These are phyloP conservation scores for Pterocarpus santalinus DNA, from an alignment of 306 rosid species.

Conservation along the genomic window DNA sequence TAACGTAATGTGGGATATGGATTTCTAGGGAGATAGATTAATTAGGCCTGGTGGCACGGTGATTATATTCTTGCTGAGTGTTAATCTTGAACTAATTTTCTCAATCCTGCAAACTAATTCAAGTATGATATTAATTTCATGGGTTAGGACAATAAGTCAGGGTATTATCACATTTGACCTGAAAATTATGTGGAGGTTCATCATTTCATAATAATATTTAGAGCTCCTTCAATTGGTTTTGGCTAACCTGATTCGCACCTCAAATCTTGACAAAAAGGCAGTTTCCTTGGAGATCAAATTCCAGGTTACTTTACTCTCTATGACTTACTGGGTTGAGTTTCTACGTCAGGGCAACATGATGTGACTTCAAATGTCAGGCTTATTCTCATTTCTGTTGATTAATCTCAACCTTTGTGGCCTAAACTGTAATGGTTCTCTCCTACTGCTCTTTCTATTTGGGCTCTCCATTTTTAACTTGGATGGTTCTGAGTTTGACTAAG, in stretches of 20 bases:
- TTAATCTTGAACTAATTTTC: constrained; percentile 12
- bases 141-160: neutral
- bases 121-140: neutral
- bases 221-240: neutral
- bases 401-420: constrained; percentile 7
- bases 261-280: neutral
- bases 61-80: neutral
- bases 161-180: neutral
- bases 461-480: constrained; percentile 4
- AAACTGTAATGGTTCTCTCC: constrained; percentile 26
- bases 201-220: neutral
- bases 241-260: constrained; percentile 7
- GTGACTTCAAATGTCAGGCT: neutral
- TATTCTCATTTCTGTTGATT: neutral
- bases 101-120: neutral
- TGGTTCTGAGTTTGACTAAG: constrained; percentile 27
- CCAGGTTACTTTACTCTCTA: neutral
- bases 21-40: too few relatives aligned
- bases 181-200: neutral
- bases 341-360: neutral
- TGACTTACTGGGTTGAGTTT: neutral
- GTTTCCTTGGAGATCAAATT: constrained; percentile 19
- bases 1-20: too few relatives aligned
- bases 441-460: neutral
- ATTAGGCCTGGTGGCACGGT: too few relatives aligned